Base-by-base conservation (phyloP, 192 early-diverging fungal species). In the Mortierella antarctica region DNA sequence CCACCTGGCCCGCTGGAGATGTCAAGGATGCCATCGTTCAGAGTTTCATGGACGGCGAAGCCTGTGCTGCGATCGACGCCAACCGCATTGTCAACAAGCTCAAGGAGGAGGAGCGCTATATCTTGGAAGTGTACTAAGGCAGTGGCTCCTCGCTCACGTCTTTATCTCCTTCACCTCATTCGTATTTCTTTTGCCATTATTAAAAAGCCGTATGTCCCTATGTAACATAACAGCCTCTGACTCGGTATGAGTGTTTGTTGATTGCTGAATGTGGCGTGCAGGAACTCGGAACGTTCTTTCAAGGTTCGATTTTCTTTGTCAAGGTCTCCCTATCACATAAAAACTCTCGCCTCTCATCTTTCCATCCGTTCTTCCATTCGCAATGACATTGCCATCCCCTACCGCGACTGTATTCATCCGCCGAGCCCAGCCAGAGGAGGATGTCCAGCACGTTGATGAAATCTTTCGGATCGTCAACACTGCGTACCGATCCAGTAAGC, bases 1-100 rank as follows among this genome's bases (percentile, higher is more conserved):
- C 96, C 45, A 97, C 96, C 18, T 98, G 97, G 97, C 95, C 93
- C 21, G 93, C 96, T 17, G 93, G 93, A 23, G 97, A 98, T 87
- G 94, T 98, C 53, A 92, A 91, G 86, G 95, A 96, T 69, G 97
- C 97, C 39, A 90, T 98, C 69, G 88, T 97, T 17, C 74, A 80
- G 41, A 91, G 93, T 63, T 95, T 98, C 77, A 86, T 84, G 47
- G 77, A 76, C 14, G 68, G 87, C 51, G 89, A 90, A 63, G 84
- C 83, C 57, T 87, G 93, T 79, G 87, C 87, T 59, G 66, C 71
- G 31, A 74, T 85, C 48, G 88, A 91, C 50, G 95, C 95, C 41
- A 83, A 70, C 74, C 91, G 90, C 74, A 83, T 89, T 46, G 89
- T 98, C 55, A 95, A 97, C 85, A 89, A 91, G 83, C 87, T 96